These are phyloP conservation scores for Metschnikowia reukaufii DNA, from an alignment of 805 yeast genomes.

Conservation along the genomic window DNA sequence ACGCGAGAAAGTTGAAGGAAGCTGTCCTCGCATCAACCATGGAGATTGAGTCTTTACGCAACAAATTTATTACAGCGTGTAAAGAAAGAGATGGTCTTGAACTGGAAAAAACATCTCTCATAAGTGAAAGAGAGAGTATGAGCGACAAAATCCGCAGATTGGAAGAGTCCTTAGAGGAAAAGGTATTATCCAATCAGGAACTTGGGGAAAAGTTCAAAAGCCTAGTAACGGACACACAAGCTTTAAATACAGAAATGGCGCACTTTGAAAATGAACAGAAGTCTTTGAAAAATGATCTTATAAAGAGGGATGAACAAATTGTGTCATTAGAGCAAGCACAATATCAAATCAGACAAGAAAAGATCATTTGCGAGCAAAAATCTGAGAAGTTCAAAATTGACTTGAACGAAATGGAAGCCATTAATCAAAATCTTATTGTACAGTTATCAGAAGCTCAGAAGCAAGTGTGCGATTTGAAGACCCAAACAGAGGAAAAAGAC, in stretches of 20 bases:
- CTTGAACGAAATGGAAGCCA: not conserved
- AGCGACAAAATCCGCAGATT: constrained; percentile 7
- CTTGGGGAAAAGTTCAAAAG: constrained; percentile 18
- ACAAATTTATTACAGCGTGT: no score
- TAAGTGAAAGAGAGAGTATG: not conserved
- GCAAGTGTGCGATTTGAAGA: constrained; percentile 20
- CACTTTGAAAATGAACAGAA: constrained; percentile 19
- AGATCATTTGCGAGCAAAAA: not conserved
- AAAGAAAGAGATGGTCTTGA: not conserved
- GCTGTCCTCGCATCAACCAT: not conserved
- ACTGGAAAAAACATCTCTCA: not conserved
- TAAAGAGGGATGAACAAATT: constrained; percentile 3
- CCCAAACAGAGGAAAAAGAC: constrained; percentile 34
- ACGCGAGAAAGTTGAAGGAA: not conserved
- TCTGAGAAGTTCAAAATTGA: not conserved
- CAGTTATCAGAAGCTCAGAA: constrained; percentile 2
- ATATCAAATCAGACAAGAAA: constrained; percentile 9
- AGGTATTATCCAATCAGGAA: constrained; percentile 22
- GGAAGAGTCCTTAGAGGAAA: constrained; percentile 21
- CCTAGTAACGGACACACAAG: constrained; percentile 18
- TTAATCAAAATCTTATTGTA: constrained; percentile 6
- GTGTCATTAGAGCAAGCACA: constrained; percentile 6
- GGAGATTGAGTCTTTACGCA: not conserved
- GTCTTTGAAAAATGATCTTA: constrained; percentile 10
- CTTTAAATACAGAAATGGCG: constrained; percentile 19